phyloP scores from a whole-genome alignment of 2,329 filamentous ascomycete species.

The Fonsecaea monophora region DNA sequence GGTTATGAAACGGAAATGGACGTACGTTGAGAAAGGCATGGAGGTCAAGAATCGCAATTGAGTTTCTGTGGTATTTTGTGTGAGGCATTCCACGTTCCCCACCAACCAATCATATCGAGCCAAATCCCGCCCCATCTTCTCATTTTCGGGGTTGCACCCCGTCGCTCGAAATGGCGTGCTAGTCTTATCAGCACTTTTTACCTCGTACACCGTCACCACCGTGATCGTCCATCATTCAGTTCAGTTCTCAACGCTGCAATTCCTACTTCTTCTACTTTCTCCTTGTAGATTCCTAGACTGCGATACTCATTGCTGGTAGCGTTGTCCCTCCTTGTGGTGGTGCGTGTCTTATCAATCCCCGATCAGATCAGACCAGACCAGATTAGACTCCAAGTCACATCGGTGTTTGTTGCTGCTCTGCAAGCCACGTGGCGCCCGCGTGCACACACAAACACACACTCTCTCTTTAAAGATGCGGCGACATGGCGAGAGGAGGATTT shows the following conservation, averaged over 20 bases:
- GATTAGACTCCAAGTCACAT: too few relatives aligned
- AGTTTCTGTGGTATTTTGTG: not conserved
- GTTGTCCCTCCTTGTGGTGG: too few relatives aligned
- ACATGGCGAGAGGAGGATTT: constrained; percentile 20
- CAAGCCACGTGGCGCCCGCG: not conserved
- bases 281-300: too few relatives aligned
- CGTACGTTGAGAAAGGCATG: too few relatives aligned
- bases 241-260: not conserved
- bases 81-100: not conserved
- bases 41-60: not conserved
- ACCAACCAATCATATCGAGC: not conserved
- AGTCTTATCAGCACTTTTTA: constrained; percentile 1
- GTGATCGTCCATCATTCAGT: not conserved
- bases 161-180: constrained; percentile 21
- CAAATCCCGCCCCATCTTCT: not conserved
- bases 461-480: constrained; percentile 9
- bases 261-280: too few relatives aligned
- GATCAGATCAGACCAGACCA: too few relatives aligned
- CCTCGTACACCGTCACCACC: too few relatives aligned
- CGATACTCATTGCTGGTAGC: too few relatives aligned
- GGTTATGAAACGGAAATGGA: too few relatives aligned
- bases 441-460: too few relatives aligned
- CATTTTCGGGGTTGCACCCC: constrained; percentile 24
- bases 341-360: too few relatives aligned
- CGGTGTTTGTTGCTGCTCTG: too few relatives aligned